phyloP scores from a whole-genome alignment of 2,329 filamentous ascomycete species.

The Trichoderma breve region DNA sequence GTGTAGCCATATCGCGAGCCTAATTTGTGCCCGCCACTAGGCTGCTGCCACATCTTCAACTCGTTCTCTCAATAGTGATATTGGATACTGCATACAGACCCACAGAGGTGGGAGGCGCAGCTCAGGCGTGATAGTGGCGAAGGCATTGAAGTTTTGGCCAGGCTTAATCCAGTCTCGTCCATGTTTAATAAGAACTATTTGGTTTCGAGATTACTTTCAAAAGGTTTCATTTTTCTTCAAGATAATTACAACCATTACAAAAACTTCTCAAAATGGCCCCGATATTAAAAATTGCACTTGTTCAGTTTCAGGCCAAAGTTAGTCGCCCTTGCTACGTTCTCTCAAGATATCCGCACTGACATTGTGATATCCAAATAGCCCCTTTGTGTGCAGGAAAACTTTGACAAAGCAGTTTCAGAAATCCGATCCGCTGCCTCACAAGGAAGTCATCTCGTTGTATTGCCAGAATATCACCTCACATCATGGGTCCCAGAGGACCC shows the following conservation, averaged over 20 bases:
- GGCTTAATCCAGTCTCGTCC: background rate
- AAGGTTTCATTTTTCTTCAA: background rate
- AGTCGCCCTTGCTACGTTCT: background rate
- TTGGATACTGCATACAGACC: background rate
- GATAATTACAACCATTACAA: background rate
- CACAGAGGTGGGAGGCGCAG: background rate
- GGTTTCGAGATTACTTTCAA: too few species aligned
- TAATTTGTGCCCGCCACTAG: background rate
- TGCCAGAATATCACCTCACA: constrained; percentile 11
- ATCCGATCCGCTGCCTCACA: constrained; percentile 6
- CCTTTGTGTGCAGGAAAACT: background rate
- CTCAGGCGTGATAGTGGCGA: background rate
- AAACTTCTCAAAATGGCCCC: background rate
- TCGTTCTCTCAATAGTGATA: background rate
- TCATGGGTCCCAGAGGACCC: constrained; percentile 7
- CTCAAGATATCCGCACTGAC: background rate
- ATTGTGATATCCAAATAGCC: background rate
- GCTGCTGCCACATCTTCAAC: background rate
- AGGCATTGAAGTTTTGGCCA: too few species aligned
- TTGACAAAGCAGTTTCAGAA: constrained; percentile 1
- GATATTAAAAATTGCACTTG: background rate
- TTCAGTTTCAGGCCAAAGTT: constrained; percentile 1
- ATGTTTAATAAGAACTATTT: background rate
- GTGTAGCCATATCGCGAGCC: too few species aligned
- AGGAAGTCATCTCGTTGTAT: background rate